Conservation (phyloP, 306 rosid species). For the Oemleria cerasiformis region DNA sequence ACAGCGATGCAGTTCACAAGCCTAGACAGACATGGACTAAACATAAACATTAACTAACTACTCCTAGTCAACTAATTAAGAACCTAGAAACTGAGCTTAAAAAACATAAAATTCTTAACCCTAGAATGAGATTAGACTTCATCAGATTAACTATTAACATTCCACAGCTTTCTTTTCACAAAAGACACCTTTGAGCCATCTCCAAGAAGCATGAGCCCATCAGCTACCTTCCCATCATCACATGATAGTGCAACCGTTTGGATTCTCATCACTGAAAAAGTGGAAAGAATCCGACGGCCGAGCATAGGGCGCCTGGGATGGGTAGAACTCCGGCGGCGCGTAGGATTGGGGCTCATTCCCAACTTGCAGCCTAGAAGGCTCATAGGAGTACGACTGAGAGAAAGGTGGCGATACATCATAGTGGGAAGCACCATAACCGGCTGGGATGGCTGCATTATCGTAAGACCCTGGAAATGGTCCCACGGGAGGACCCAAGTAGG, state of each 20-base stretch:
- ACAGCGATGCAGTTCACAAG: too few species aligned
- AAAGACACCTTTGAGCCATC: too few species aligned
- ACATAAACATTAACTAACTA: too few species aligned
- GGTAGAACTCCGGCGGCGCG: neutral
- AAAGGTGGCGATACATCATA: conserved; percentile 38
- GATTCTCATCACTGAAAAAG: conserved; percentile 77
- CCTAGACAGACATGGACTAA: too few species aligned
- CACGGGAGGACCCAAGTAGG: conserved; percentile 20
- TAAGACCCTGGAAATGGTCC: conserved; percentile 17
- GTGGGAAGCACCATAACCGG: conserved; percentile 38
- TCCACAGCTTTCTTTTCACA: too few species aligned
- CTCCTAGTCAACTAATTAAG: too few species aligned
- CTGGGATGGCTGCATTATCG: conserved; percentile 46
- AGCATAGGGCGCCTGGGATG: neutral
- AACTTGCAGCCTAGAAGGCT: conserved; percentile 19
- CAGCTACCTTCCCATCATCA: conserved; percentile 12
- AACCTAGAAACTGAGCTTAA: too few species aligned
- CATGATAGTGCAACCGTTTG: conserved; percentile 64
- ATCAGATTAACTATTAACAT: too few species aligned
- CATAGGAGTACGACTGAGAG: conserved; percentile 17
- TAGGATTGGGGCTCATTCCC: conserved; percentile 31
- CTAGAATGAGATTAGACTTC: too few species aligned
- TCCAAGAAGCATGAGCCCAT: too few species aligned
- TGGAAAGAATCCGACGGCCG: conserved; percentile 45
- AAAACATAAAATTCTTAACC: too few species aligned